Percentiles rank a stretch among this genome's conserved stretches.
Evolutionary conservation across 495 filamentous ascomycete species (phyloP).

Genomic region (Pyrenopolyporus hunteri): DNA sequence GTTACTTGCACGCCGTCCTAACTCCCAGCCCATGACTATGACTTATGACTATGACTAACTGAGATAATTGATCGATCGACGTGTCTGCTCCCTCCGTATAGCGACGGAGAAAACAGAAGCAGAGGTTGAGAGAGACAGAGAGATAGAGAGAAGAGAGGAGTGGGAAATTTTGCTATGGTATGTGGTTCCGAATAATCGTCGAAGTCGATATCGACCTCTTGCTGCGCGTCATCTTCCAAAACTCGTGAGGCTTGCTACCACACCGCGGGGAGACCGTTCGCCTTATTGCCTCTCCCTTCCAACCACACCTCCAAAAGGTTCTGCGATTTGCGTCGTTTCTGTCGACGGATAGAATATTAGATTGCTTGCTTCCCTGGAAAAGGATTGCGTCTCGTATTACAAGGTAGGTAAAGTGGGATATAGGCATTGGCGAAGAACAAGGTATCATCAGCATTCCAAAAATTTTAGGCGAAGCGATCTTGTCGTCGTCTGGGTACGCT

Average conservation of each 20-base stretch:
- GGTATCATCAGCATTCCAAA: slow-evolving; percentile 35
- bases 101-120: not conserved
- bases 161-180: slow-evolving; percentile 15
- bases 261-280: not conserved
- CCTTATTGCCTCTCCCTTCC: not conserved
- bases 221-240: slow-evolving; percentile 25
- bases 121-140: no score
- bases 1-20: slow-evolving; percentile 29
- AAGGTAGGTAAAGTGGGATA: slow-evolving; percentile 32
- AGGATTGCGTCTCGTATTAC: slow-evolving; percentile 32
- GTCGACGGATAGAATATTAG: slow-evolving; percentile 32
- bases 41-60: slow-evolving; percentile 9
- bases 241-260: slow-evolving; percentile 5
- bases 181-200: slow-evolving; percentile 19
- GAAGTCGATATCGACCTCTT: slow-evolving; percentile 10
- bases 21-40: slow-evolving; percentile 32
- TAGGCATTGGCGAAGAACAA: slow-evolving; percentile 29
- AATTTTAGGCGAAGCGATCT: slow-evolving; percentile 25
- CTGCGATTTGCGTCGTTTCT: slow-evolving; percentile 8
- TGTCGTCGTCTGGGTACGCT: slow-evolving; percentile 15
- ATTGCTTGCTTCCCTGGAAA: slow-evolving; percentile 21
- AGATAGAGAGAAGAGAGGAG: slow-evolving; percentile 13
- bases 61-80: no score
- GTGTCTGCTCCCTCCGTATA: not conserved
- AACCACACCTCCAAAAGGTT: slow-evolving; percentile 1